Evolutionary conservation across 1,284 basidiomycete species (phyloP), one percentile per base, ranked within the genome.

Genomic region (Rhodofomes roseus): DNA sequence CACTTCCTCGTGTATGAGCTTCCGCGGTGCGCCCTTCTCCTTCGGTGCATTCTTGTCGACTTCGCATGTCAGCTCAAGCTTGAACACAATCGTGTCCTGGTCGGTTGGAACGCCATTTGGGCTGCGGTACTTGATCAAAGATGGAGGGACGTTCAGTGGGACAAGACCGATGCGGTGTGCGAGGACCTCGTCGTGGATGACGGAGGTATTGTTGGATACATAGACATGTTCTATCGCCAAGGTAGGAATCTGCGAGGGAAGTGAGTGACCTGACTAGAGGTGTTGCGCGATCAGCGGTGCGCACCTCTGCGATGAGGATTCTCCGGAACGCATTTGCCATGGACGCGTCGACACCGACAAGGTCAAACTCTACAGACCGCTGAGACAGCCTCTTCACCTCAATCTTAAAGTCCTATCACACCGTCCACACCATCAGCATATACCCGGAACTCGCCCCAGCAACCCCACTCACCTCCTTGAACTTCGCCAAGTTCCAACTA

Each of bases 291-390:
- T n/a, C 34, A 23, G 20, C 20, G 37, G 37, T 23, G 18, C 82
- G 61, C 64, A 93, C 96, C 82, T 99, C 96, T 27, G 97, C 92
- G 56, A 99, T 93, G 70, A 98, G 81, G 58, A 96, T 92, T 60
- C 96, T 81, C 46, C 97, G 84, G 65, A 98, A 85, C 0, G 96
- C 95, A 73, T 99, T 99, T 27, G 97, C 95, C 56, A 99, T 92
- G 31, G 92, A 92, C 0, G 97, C 93, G 75, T 99, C 97, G 34
- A 98, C 91, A 8, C 97, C 96, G 59, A 98, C 85, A 29, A 99
- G 78, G 76, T 99, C 96, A 72, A 99, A 96, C 68, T 98, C 96
- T 63, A 97, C 85, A 4, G 89, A 88, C 2, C 88, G 82, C 50
- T 90, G 83, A 2, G 94, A 95, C 43, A 96, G 76, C 54, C 90